Evolutionary conservation across 2,329 filamentous ascomycete genomes (phyloP), one percentile per base, ranked within the genome.

Genomic region (Cladophialophora psammophila): DNA sequence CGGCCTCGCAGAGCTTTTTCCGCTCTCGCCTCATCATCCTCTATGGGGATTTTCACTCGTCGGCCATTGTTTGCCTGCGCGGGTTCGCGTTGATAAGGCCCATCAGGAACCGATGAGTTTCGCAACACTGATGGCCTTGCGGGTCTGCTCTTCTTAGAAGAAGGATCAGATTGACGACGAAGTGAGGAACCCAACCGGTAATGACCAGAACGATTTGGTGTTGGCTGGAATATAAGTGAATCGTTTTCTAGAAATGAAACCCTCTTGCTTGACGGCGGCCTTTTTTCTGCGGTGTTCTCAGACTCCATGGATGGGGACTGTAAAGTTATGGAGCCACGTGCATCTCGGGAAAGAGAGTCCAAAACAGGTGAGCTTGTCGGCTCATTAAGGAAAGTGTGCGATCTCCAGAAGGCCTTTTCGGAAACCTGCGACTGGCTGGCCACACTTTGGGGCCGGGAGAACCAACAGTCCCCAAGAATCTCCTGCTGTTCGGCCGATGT

Each of bases 141-240:
- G 34, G 1, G 53, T 9, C 45, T 26, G 20, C 4, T 12, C 26
- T 18, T 50, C 45, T 18, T 26, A 20, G n/a, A 36, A 18, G 12
- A 55, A 55, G 53, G 53, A 55, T 55, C 12, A n/a, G 53, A 55
- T 26, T 55, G 53, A 13, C 53, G 31, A 12, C 53, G 53, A n/a
- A 35, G 3, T 34, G 13, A 7, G 1, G 31, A 10, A 35, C 53
- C 18, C 15, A 6, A 12, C 18, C 32, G 31, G 32, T 32, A 3
- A 18, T 2, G 6, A 48, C 26, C 26, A 26, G 26, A 26, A 2
- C 26, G 3, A 26, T 3, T 26, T 26, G 26, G 26, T 26, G 26
- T 26, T 26, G 26, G 26, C 26, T 3, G 26, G 26, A 26, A 26
- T 26, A 26, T 26, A 26, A 26, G 26, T 26, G 26, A 26, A 26